phyloP scores from a whole-genome alignment of 768 basidiomycete genomes.

The Imleria badia region DNA sequence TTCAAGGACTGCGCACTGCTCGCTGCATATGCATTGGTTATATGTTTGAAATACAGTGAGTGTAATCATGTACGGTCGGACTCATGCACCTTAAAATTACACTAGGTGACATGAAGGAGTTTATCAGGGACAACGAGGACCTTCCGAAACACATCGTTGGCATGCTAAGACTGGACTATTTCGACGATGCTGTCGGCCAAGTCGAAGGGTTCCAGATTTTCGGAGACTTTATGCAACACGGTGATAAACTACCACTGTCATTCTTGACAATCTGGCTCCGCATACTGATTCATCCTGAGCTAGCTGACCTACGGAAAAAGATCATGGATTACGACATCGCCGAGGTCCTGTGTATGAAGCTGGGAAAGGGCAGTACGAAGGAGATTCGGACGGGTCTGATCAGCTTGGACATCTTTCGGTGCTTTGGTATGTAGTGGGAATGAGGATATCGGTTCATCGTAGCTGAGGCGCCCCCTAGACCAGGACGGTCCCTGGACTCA shows the following conservation, averaged over 20 bases:
- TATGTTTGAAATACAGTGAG: slow-evolving; percentile 15
- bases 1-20: slow-evolving; percentile 12
- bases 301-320: slow-evolving; percentile 10
- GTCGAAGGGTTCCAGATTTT: slow-evolving; percentile 24
- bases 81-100: neutral
- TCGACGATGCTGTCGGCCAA: slow-evolving; percentile 21
- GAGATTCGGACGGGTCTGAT: slow-evolving; percentile 21
- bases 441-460: neutral
- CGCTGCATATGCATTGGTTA: slow-evolving; percentile 18
- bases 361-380: slow-evolving; percentile 4
- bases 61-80: neutral
- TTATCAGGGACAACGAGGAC: neutral
- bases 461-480: neutral
- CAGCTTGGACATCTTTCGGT: slow-evolving; percentile 17
- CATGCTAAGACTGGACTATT: slow-evolving; percentile 21
- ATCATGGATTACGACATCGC: slow-evolving; percentile 12
- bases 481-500: slow-evolving; percentile 1
- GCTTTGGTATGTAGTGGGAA: slow-evolving; percentile 8
- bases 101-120: slow-evolving; percentile 13
- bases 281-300: neutral
- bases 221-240: slow-evolving; percentile 17
- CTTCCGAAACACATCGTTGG: slow-evolving; percentile 13
- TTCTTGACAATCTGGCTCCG: neutral
- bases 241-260: neutral
- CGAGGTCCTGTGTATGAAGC: slow-evolving; percentile 8